Percentiles rank a stretch among this genome's conserved stretches.
phyloP scores from a whole-genome alignment of 2,329 filamentous ascomycete genomes.

The Trichoderma breve region DNA sequence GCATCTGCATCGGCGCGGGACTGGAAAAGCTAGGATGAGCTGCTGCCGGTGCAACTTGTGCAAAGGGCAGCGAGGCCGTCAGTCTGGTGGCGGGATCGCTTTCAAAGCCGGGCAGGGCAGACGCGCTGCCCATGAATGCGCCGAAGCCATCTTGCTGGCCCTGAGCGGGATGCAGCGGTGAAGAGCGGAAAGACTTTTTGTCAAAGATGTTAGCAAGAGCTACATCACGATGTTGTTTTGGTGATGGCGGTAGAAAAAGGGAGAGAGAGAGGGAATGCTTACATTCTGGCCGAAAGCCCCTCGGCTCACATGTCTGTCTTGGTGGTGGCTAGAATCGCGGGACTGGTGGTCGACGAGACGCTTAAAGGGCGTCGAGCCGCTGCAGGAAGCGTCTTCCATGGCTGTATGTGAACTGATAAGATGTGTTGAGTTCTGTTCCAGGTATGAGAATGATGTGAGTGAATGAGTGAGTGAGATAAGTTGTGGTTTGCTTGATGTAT shows the following conservation, averaged over 20 bases:
- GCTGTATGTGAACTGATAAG: neutral
- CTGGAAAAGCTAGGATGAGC: constrained; percentile 26
- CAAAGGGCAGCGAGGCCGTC: constrained; percentile 33
- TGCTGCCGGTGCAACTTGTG: constrained; percentile 24
- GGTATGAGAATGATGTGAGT: too few relatives aligned
- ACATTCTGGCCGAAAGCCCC: constrained; percentile 32
- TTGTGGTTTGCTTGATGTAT: neutral
- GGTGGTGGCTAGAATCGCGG: constrained; percentile 42
- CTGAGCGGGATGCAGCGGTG: constrained; percentile 28
- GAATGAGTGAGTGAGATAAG: neutral
- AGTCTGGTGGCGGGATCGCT: constrained; percentile 37
- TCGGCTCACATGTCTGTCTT: constrained; percentile 39
- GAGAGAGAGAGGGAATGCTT: constrained; percentile 21
- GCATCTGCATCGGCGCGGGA: constrained; percentile 26
- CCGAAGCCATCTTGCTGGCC: constrained; percentile 34
- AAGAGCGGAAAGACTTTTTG: constrained; percentile 38
- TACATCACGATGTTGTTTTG: neutral
- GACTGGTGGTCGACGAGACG: constrained; percentile 42
- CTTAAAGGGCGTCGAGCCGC: constrained; percentile 44
- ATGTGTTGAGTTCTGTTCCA: too few relatives aligned
- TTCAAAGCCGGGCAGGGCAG: constrained; percentile 30
- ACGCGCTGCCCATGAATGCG: constrained; percentile 36
- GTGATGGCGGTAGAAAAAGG: neutral
- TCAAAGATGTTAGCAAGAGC: neutral
- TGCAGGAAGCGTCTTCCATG: constrained; percentile 45